Base-by-base conservation (phyloP, 768 basidiomycete species). In the Lentinus tigrinus region DNA sequence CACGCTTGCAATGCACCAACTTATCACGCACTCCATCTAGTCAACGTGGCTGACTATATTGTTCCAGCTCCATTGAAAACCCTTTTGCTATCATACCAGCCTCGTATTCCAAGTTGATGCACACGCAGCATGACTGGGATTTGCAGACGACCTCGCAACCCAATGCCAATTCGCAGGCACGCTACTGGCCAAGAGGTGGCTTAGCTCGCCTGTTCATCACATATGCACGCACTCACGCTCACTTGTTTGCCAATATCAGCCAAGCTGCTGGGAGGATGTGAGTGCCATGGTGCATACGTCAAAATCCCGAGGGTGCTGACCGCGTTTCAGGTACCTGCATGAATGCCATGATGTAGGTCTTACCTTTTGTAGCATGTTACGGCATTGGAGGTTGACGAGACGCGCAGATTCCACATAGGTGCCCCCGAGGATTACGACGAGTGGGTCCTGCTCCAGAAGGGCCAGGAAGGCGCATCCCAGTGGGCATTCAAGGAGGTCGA, bases 241-340 rank as follows among this genome's bases (percentile, higher is more conserved):
- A 27, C 14, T 34, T 48, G 11, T 31, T 54, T 59, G 23, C 46
- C 31, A n/a, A 50, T 24, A 3, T 5, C 37, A 89, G 88, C 73
- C 1, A 88, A 84, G 65, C 74, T 91, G 67, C 78, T 91, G 6
- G 89, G 89, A 23, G 89, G 89, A 66, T 91, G 89, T 86, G 65
- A 69, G 84, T 75, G 13, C 8, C 7, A 6, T 27, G 14, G 14
- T 10, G 34, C 10, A 2, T 38, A 1, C 3, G 39, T 50, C 24
- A 4, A 19, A 19, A 27, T 48, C 13, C 27, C 47, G 44, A 8
- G 3, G 11, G 47, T 6, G 53, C 37, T 16, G 17, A 13, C 23
- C 3, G 11, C 23, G 28, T 23, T 44, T 16, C 43, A 86, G 83
- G 84, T 55, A 84, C 85, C 4, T 77, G 85, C 2, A 80, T 88